Evolutionary conservation across 2,329 filamentous ascomycete genomes (phyloP), one percentile per base, ranked within the genome.

Genomic region (Sporothrix pseudoabietina): DNA sequence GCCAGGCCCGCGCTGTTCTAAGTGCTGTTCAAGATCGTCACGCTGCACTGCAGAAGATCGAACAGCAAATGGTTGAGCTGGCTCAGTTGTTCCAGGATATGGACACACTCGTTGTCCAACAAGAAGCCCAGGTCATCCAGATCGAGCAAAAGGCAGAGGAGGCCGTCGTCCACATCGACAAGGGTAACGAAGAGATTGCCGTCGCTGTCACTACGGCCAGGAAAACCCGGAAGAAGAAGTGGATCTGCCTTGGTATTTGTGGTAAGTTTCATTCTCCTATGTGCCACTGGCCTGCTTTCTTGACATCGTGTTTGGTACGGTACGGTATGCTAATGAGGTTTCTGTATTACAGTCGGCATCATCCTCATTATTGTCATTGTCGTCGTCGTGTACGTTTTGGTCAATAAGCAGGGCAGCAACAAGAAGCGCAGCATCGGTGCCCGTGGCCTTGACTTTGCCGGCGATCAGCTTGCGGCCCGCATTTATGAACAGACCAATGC

Each of bases 131-230:
- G 41, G 89, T 98, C 49, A 85, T 87, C 76, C 88, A 93, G 77
- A 97, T 98, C 78, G 94, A 97, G 83, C 88, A 91, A 78, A 94
- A 95, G 83, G 93, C 90, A 52, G 92, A 97, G 82, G 92, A 97
- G 79, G 92, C 96, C 54, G 89, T 92, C 68, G 90, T 92, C 73
- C 93, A 98, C 81, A 88, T 98, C 66, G 89, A 91, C 79, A 92
- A 96, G 81, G 95, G 91, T 76, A 98, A 96, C 79, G 87, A 89
- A 76, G 90, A 98, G 82, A 92, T 98, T 74, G 90, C 87, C 54
- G 88, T 88, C n/a, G 94, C 94, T 14, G 92, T 97, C 75, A 86
- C 87, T 75, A 97, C 93, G 77, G 95, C 95, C 9, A 87, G 91
- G 80, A 88, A 89, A 78, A 93, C 92, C 69, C 88, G 93, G 77